Evolutionary conservation across 2,329 filamentous ascomycete genomes (phyloP).

Genomic region (Fusarium camptoceras): DNA sequence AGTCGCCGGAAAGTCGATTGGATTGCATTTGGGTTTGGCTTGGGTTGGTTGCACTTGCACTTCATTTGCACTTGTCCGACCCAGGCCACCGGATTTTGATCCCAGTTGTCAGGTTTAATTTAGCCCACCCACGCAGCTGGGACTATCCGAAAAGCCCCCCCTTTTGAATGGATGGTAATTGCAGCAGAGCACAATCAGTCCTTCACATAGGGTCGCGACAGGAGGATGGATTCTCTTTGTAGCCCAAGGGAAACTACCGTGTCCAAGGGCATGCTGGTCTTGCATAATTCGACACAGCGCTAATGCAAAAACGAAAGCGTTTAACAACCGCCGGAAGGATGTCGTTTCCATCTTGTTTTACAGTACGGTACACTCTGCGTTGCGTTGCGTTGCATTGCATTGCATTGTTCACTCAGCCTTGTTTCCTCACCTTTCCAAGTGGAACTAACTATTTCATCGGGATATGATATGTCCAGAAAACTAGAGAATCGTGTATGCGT

Average conservation of each 20-base stretch:
- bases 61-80: constrained; percentile 28
- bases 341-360: background rate
- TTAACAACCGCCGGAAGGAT: background rate
- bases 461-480: constrained; percentile 10
- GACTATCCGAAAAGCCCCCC: constrained; percentile 21
- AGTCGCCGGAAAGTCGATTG: constrained; percentile 35
- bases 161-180: background rate
- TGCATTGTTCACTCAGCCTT: background rate
- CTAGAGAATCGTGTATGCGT: constrained; percentile 16
- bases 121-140: constrained; percentile 43
- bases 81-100: constrained; percentile 45
- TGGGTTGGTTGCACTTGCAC: constrained; percentile 14
- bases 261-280: constrained; percentile 12
- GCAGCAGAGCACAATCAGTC: background rate
- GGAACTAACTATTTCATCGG: constrained; percentile 1
- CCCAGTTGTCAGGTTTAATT: constrained; percentile 33
- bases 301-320: constrained; percentile 1
- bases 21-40: background rate
- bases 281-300: constrained; percentile 12
- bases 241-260: background rate
- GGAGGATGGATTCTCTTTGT: background rate
- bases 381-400: background rate
- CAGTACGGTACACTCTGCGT: background rate
- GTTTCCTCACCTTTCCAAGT: constrained; percentile 11
- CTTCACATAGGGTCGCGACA: background rate